Evolutionary conservation across 2,329 filamentous ascomycete species (phyloP).

Genomic region (Penicillium brasilianum): DNA sequence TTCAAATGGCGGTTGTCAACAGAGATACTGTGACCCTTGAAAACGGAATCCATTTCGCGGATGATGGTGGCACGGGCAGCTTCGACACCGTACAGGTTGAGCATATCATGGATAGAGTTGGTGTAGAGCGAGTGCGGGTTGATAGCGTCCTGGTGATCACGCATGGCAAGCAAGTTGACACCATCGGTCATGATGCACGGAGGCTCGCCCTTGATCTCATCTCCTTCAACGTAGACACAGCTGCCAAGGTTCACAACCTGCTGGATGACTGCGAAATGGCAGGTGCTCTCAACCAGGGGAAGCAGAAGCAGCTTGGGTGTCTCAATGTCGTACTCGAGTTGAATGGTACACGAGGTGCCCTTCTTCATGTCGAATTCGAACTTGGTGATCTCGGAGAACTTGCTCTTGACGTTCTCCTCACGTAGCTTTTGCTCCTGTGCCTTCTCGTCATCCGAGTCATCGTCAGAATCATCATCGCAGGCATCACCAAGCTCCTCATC

Average conservation of each 20-base stretch:
- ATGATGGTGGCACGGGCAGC: slow-evolving; percentile 88
- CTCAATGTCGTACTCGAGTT: slow-evolving; percentile 77
- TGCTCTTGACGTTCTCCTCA: slow-evolving; percentile 67
- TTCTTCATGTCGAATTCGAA: slow-evolving; percentile 79
- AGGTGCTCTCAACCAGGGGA: slow-evolving; percentile 81
- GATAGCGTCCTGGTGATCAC: slow-evolving; percentile 82
- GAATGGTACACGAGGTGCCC: slow-evolving; percentile 78
- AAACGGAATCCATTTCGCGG: slow-evolving; percentile 81
- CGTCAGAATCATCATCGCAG: slow-evolving; percentile 35
- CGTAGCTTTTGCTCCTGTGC: slow-evolving; percentile 56
- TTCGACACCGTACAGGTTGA: slow-evolving; percentile 88
- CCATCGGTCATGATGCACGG: slow-evolving; percentile 74
- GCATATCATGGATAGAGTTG: slow-evolving; percentile 88
- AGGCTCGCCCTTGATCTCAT: slow-evolving; percentile 56
- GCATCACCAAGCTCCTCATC: slow-evolving; percentile 54
- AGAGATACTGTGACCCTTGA: slow-evolving; percentile 85
- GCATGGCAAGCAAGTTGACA: slow-evolving; percentile 89
- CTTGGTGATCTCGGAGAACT: slow-evolving; percentile 68
- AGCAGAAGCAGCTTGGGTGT: slow-evolving; percentile 93
- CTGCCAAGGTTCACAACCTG: slow-evolving; percentile 77
- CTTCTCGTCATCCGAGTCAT: slow-evolving; percentile 50
- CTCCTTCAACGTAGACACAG: slow-evolving; percentile 70
- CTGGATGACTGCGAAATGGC: slow-evolving; percentile 80
- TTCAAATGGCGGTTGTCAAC: slow-evolving; percentile 93
- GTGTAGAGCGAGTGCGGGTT: slow-evolving; percentile 85